These are phyloP conservation scores for Suhomyces bribrorum DNA, from an alignment of 1,139 yeast species.

Conservation along the genomic window DNA sequence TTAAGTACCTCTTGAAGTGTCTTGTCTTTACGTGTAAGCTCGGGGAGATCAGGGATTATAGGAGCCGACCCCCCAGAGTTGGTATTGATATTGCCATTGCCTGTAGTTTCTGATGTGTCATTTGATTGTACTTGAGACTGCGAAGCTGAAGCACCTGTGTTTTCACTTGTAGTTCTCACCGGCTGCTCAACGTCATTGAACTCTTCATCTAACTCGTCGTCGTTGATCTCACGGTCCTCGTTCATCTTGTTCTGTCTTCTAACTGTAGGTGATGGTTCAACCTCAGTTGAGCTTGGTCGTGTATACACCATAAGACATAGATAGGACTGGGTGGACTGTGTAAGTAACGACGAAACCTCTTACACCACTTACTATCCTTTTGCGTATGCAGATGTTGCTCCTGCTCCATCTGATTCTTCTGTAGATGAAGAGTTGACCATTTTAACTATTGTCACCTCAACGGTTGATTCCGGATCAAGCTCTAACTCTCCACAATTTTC, in stretches of 20 bases:
- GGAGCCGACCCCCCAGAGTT: conserved; percentile 12
- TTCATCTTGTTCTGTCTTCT: conserved; percentile 9
- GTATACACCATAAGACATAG: no score
- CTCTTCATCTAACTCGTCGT: conserved; percentile 37
- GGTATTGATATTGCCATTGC: no score
- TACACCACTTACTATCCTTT: no score
- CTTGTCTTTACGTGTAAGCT: conserved; percentile 79
- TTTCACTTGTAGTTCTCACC: no score
- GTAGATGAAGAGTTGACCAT: no score
- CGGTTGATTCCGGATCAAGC: no score
- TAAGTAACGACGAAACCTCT: conserved; percentile 27
- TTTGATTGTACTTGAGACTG: conserved; percentile 2
- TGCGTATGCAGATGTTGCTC: no score
- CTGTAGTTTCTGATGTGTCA: conserved; percentile 5
- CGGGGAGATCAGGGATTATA: conserved; percentile 57
- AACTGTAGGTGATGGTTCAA: no score
- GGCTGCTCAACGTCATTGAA: conserved; percentile 19
- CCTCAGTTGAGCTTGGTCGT: no score
- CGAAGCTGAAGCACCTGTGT: not conserved
- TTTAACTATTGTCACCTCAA: no score
- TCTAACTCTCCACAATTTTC: no score
- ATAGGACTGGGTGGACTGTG: conserved; percentile 37
- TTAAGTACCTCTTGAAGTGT: conserved; percentile 82
- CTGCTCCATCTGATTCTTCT: no score
- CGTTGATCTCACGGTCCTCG: conserved; percentile 11